Conservation (phyloP, 2,329 filamentous ascomycete genomes). For the Ophiostoma pallidulum region DNA sequence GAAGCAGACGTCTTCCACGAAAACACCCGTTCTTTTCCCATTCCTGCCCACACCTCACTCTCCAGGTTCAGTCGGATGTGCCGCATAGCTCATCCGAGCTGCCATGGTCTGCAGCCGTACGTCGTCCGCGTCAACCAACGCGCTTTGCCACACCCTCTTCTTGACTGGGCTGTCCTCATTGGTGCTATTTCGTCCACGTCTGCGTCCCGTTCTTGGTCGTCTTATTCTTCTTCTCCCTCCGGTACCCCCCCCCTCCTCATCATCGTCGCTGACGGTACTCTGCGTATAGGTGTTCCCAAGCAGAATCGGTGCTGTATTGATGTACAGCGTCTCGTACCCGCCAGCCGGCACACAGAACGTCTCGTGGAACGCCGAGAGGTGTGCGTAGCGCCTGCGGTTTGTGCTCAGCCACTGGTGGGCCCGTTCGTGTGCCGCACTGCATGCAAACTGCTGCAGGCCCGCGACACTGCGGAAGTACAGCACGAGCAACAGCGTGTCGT, state of each 20-base stretch:
- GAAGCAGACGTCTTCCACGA: not conserved
- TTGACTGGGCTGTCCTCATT: not conserved
- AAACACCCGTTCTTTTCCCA: not conserved
- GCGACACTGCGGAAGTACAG: conserved; percentile 16
- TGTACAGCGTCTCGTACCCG: conserved; percentile 16
- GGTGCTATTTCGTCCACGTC: not conserved
- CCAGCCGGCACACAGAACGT: conserved; percentile 15
- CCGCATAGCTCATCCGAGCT: conserved; percentile 4
- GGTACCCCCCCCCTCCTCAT: not conserved
- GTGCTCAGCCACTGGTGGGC: conserved; percentile 13
- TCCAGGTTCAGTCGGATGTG: no score
- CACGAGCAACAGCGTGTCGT: conserved; percentile 16
- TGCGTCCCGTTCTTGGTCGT: not conserved
- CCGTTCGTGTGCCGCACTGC: conserved; percentile 9
- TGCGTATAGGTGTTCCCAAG: conserved; percentile 6
- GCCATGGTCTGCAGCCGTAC: conserved; percentile 13
- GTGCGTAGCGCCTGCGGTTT: not conserved
- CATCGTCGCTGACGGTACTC: not conserved
- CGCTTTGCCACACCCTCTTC: conserved; percentile 4
- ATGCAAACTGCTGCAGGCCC: conserved; percentile 17
- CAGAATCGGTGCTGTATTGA: conserved; percentile 15
- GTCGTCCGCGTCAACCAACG: conserved; percentile 14
- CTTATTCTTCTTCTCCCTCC: not conserved
- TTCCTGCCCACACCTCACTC: not conserved
- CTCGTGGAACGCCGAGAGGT: conserved; percentile 18